Conservation (phyloP, 2,329 filamentous ascomycete genomes). For the Diaporthe australafricana region DNA sequence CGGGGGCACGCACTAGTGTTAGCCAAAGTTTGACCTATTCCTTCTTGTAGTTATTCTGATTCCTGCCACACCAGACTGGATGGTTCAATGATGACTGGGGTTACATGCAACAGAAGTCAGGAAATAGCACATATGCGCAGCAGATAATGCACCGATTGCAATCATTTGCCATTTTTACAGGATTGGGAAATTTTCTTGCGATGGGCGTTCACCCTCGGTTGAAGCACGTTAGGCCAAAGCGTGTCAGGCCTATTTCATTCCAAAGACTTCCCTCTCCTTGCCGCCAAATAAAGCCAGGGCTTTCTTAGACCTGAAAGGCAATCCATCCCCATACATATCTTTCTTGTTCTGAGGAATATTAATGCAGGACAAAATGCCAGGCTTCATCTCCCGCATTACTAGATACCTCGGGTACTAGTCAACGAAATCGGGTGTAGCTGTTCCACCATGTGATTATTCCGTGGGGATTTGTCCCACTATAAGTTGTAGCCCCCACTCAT, state of each 20-base stretch:
- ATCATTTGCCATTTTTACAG: background rate
- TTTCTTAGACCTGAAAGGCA: too few relatives aligned
- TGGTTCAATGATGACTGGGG: background rate
- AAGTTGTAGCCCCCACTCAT: background rate
- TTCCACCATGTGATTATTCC: background rate
- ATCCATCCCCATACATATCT: background rate
- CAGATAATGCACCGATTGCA: background rate
- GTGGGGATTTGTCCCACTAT: background rate
- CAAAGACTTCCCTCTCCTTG: too few relatives aligned
- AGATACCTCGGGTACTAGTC: background rate
- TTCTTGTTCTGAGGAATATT: background rate
- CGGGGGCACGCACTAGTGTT: background rate
- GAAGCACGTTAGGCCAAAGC: too few relatives aligned
- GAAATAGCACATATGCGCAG: background rate
- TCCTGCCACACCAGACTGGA: background rate
- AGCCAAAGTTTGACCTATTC: background rate
- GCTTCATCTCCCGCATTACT: background rate
- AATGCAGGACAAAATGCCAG: background rate
- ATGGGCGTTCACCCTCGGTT: background rate
- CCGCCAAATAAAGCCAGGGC: too few relatives aligned
- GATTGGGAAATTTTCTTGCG: background rate
- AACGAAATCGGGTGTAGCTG: background rate
- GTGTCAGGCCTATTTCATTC: too few relatives aligned
- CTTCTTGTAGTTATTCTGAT: background rate
- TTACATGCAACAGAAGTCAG: background rate